phyloP scores from a whole-genome alignment of 2,329 filamentous ascomycete genomes.

The Ceratocystis huliohia region DNA sequence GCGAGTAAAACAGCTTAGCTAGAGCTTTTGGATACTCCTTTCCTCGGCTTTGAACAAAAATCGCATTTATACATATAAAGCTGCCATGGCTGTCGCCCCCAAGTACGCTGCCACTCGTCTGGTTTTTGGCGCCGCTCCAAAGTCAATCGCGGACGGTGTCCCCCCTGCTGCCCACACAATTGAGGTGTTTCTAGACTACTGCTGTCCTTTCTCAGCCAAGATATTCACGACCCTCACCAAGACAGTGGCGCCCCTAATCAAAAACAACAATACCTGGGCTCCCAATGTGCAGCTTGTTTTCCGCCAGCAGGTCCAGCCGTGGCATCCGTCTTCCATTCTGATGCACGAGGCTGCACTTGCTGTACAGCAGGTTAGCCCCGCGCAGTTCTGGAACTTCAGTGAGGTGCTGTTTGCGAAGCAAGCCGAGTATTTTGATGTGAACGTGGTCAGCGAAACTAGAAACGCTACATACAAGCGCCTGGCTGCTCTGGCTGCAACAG shows the following conservation, averaged over 20 bases:
- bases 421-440: conserved; percentile 70
- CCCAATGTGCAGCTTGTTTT: conserved; percentile 61
- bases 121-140: conserved; percentile 32
- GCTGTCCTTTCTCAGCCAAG: conserved; percentile 59
- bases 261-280: conserved; percentile 43
- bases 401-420: conserved; percentile 53
- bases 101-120: conserved; percentile 65
- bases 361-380: conserved; percentile 56
- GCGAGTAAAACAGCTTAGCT: too few species aligned
- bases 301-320: conserved; percentile 84
- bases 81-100: conserved; percentile 60
- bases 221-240: conserved; percentile 66
- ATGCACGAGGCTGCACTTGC: conserved; percentile 74
- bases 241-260: conserved; percentile 51
- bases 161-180: conserved; percentile 43
- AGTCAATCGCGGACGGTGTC: conserved; percentile 28
- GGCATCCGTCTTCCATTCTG: conserved; percentile 79
- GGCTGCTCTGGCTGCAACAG: conserved; percentile 55
- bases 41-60: neutral
- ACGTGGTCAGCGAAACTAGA: conserved; percentile 67
- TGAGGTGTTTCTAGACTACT: conserved; percentile 72
- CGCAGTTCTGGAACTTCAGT: conserved; percentile 71
- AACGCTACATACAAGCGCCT: conserved; percentile 75
- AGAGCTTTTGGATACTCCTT: too few species aligned
- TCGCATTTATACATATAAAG: neutral